Base-by-base conservation (phyloP, 2,329 filamentous ascomycete genomes). In the Chrysoporthe austroafricana region DNA sequence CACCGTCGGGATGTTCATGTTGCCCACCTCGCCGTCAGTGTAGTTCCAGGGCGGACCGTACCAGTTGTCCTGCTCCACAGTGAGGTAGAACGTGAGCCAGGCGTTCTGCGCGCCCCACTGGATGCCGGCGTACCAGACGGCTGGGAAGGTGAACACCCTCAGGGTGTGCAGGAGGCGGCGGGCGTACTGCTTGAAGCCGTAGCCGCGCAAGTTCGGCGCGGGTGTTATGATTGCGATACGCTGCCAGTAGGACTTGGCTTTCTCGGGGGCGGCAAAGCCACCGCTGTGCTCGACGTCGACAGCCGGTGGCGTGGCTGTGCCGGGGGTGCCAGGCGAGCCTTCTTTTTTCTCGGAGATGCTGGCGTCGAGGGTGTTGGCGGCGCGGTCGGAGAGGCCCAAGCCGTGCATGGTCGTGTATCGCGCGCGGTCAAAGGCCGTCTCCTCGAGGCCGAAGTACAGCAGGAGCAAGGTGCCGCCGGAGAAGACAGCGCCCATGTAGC, bases 221-320 rank as follows among this genome's bases (percentile, higher is more conserved):
- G 83, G 85, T 0, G 86, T 88, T 69, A 88, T 85, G 60, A 86
- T 73, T 11, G 80, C 81, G 62, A 88, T 87, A 36, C 85, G 82
- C 72, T 87, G 78, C 77, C 80, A 81, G 76, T 88, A 88, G 0
- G 82, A 80, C 72, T 84, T 86, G 48, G 76, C 77, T 14, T 60
- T 52, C 63, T 70, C 73, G 71, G 42, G 75, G 69, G 68, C 73
- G 64, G 73, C 71, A 1, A 71, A 62, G 18, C 71, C 70, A 4
- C 66, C 68, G 2, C 66, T 58, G 14, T 67, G 70, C 57, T 69
- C 69, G 46, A 71, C 56, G 54, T 71, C 67, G 43, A 59, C 42
- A 42, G 64, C 48, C 48, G 48, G 59, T 52, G 66, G 66, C n/a
- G 56, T 69, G 64, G 63, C 68, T 2, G 58, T 67, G 70, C 48